Evolutionary conservation across 441 rosid genomes (phyloP), one percentile per base, ranked within the genome.

Genomic region (Bruguiera hainesii): DNA sequence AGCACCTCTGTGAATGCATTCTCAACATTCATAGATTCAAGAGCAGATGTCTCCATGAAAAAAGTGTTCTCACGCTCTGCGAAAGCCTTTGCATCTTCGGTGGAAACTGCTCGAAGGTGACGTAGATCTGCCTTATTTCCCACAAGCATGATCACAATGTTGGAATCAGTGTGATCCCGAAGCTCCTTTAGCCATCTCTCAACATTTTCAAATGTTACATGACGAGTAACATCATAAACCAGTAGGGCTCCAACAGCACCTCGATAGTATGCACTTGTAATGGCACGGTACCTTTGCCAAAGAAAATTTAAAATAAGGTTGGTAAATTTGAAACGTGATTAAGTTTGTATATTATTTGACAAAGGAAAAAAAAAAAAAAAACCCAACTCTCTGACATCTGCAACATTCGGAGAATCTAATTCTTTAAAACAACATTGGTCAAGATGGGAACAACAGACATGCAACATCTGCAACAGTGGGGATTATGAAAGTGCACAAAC

Each of bases 181-280:
- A 87, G 78, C 69, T 87, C 93, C 72, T 82, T 78, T 3, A 87
- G 74, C 90, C 93, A 87, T 53, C 89, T 85, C 74, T 85, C 90
- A 0, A 81, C 87, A 35, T 75, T 87, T 60, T 84, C 89, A 23
- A 85, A 87, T 8, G 93, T 87, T 2, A 90, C 84, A 76, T 84
- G 87, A 48, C 93, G 72, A 1, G 93, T 87, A 64, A 85, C 93
- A 16, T 87, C 93, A 48, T 87, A 87, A 39, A 87, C 89, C 28
- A 87, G 86, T 61, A 87, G 78, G n/a, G 90, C 93, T 7, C 93
- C 93, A n/a, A 87, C 93, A 37, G 93, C 93, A 69, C 93, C 93
- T 51, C 93, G 79, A 37, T 88, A 87, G 33, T 87, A 87, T 21
- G 93, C 93, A 16, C 93, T 87, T 4, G 93, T 87, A 49, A 85